Evolutionary conservation across 1,139 yeast genomes (phyloP), one percentile per base, ranked within the genome.

Genomic region (Starmera stellimalicola): DNA sequence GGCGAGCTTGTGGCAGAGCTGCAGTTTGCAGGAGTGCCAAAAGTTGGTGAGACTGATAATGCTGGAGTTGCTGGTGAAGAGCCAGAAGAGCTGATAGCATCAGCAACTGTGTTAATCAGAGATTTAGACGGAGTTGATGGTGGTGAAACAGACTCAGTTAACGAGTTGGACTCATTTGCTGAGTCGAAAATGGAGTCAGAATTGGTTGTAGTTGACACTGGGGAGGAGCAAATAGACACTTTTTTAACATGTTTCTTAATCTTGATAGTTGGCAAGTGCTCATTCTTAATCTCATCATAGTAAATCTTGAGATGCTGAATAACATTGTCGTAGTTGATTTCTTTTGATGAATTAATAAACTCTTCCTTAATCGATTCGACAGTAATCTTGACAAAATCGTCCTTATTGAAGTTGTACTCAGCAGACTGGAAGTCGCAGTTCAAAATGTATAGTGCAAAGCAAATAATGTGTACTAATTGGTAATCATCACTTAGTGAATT

Each of bases 381-480:
- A 2, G 85, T 76, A 52, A 77, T 77, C 29, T 62, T 62, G 32
- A 77, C 66, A 46, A 75, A 78, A 43, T 71, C 74, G 3, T 52
- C 47, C 22, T 47, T 51, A 9, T 57, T 47, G 33, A 58, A 57
- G 38, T 47, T 42, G 6, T 34, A 60, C 41, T 59, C 64, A 12
- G 58, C 54, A 42, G 75, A 74, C 53, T 77, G 81, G 33, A 79
- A 58, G 27, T 80, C 78, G 2, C 85, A 77, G 49, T 85, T 85
- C 35, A 84, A 64, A 37, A 85, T 66, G 36, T 85, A 67, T 45
- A 85, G 64, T 7, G 88, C 71, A 57, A 83, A 85, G 28, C 84
- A 68, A 10, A 84, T 63, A 27, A 87, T 75, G 51, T 83, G 84
- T 38, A 82, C 74, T 31, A 78, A 72, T 41, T 73, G 81, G 35